Evolutionary conservation across 2,329 filamentous ascomycete species (phyloP), one percentile per base, ranked within the genome.

Genomic region (Epichloe sylvatica): DNA sequence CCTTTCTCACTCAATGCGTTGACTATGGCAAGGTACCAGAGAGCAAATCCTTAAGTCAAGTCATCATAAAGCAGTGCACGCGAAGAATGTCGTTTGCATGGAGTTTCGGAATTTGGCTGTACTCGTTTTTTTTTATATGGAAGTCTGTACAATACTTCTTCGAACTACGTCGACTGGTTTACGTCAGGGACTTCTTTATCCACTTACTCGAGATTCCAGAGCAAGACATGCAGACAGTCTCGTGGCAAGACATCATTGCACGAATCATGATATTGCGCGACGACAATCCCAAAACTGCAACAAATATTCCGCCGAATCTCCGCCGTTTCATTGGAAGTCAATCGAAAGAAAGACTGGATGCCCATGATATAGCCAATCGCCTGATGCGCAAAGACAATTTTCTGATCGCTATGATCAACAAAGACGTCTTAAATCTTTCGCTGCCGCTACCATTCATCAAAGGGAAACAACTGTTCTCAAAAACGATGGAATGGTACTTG

Each of bases 361-460:
- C 92, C 11, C 88, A 96, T 59, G 92, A 96, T 61, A 97, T 98
- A 63, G 92, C 92, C 6, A 98, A 97, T 62, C 81, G 92, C 34
- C 70, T 98, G 43, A 97, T 98, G 92, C 83, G 92, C 52, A 85
- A 87, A 61, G 91, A 96, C 54, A 98, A 98, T 61, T 98, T 96
- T 59, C 78, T 96, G 54, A 96, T 98, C 59, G 92, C 92, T 4
- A 74, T 98, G 59, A 88, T 97, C 69, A 98, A 98, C 72, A 97
- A 98, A 65, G 92, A 97, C 53, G 80, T 97, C 37, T 68, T 98
- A 39, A 83, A 98, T 61, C 72, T 97, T 43, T 89, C 86, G 0
- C 75, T 96, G 3, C 87, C 88, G 2, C 67, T 98, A 2, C 92
- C 92, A 0, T 90, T 96, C 54, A 60, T 96, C 2, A 78, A 82